Percentiles rank a stretch among this genome's conserved stretches.
Conservation (phyloP, 2,329 filamentous ascomycete species). For the Rhynchosporium graminicola region DNA sequence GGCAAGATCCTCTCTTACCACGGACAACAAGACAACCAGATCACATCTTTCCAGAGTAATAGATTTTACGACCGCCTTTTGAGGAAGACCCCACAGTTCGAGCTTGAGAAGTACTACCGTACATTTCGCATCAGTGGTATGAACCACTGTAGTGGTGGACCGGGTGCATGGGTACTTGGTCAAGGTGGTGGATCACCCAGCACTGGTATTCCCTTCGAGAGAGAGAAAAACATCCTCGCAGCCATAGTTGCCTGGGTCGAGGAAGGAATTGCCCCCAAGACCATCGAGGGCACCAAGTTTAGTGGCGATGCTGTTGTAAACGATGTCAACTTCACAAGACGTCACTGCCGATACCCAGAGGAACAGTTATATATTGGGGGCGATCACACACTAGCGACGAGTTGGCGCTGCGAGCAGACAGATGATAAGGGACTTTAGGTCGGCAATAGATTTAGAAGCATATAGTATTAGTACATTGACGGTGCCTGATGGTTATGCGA, state of each 20-base stretch:
- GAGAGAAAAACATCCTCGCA: slow-evolving; percentile 45
- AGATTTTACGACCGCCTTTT: slow-evolving; percentile 33
- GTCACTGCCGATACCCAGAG: slow-evolving; percentile 10
- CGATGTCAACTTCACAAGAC: slow-evolving; percentile 8
- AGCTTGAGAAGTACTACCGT: slow-evolving; percentile 47
- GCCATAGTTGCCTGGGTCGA: slow-evolving; percentile 51
- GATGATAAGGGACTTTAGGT: background rate
- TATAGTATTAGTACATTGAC: background rate
- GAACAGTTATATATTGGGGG: background rate
- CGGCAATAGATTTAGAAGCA: background rate
- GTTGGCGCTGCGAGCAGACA: slow-evolving; percentile 2
- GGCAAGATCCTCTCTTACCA: slow-evolving; percentile 47
- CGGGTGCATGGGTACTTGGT: slow-evolving; percentile 46
- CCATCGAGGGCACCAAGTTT: slow-evolving; percentile 48
- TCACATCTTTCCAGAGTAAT: slow-evolving; percentile 31
- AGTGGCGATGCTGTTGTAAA: slow-evolving; percentile 40
- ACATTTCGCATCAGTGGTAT: slow-evolving; percentile 55
- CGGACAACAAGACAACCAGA: slow-evolving; percentile 43
- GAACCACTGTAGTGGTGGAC: slow-evolving; percentile 51
- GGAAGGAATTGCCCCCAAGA: slow-evolving; percentile 44
- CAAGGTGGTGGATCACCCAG: slow-evolving; percentile 26
- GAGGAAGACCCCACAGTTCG: slow-evolving; percentile 29
- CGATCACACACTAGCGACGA: slow-evolving; percentile 1
- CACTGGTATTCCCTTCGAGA: slow-evolving; percentile 3
- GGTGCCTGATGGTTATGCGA: too few species aligned